Evolutionary conservation across 768 basidiomycete species (phyloP).

Genomic region (Leccinellum luteum): DNA sequence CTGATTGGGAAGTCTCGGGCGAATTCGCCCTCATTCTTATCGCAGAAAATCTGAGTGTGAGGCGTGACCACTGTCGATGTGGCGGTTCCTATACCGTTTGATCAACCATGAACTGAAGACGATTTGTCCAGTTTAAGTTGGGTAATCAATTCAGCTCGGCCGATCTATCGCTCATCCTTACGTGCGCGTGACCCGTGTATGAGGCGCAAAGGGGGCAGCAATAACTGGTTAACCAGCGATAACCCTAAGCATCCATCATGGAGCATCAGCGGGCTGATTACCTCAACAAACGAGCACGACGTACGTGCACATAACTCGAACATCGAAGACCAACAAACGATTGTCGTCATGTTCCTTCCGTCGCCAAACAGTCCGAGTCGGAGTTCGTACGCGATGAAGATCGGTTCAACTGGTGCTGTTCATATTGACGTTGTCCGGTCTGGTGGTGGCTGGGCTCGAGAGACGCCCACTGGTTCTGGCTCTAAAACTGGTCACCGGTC

Average conservation of each 20-base stretch:
- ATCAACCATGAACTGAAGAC: not conserved
- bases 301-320: not conserved
- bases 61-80: not conserved
- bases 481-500: not conserved
- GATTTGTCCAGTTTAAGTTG: not conserved
- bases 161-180: not conserved
- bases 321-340: slow-evolving; percentile 1
- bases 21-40: not conserved
- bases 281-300: slow-evolving; percentile 1
- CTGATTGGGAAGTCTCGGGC: not conserved
- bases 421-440: slow-evolving; percentile 14
- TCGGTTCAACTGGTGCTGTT: too few species aligned
- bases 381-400: slow-evolving; percentile 26
- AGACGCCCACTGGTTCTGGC: not conserved
- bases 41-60: not conserved
- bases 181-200: not conserved
- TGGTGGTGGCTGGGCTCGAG: slow-evolving; percentile 17
- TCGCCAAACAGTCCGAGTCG: slow-evolving; percentile 24
- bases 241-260: not conserved
- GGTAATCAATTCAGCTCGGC: not conserved
- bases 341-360: slow-evolving; percentile 19
- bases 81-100: not conserved
- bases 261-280: not conserved
- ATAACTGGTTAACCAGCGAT: too few species aligned
- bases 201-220: not conserved